Percentiles rank a stretch among this genome's conserved stretches.
Conservation (phyloP, 2,329 filamentous ascomycete species). For the Dothidotthia symphoricarpi region DNA sequence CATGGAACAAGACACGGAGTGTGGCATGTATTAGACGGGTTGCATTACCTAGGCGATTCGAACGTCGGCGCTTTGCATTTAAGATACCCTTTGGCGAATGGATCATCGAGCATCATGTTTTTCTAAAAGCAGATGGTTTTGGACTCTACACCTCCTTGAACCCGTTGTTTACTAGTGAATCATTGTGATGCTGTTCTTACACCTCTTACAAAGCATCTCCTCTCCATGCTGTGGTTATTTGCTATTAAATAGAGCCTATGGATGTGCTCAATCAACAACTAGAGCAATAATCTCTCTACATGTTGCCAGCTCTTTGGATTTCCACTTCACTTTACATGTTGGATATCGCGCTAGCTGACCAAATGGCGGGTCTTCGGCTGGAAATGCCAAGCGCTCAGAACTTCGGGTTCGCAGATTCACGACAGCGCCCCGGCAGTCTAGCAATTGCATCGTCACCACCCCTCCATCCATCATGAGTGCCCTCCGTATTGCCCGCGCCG, state of each 20-base stretch:
- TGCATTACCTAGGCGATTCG: neutral
- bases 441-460: constrained; percentile 42
- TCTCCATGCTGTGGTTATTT: too few species aligned
- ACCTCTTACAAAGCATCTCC: neutral
- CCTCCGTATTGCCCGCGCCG: constrained; percentile 86
- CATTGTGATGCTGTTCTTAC: neutral
- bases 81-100: constrained; percentile 25
- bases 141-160: neutral
- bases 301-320: too few species aligned
- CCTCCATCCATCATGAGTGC: constrained; percentile 72
- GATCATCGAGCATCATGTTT: too few species aligned
- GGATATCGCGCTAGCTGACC: constrained; percentile 6
- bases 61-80: constrained; percentile 25
- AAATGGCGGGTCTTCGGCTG: constrained; percentile 14
- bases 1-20: neutral
- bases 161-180: neutral
- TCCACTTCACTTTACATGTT: too few species aligned
- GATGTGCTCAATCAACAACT: too few species aligned
- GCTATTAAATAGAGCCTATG: too few species aligned
- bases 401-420: constrained; percentile 29
- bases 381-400: constrained; percentile 24
- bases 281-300: too few species aligned
- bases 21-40: neutral
- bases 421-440: constrained; percentile 27
- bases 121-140: neutral